A percentile compares a stretch with the other conserved stretches of the same genome.
Conservation (phyloP, 2,329 filamentous ascomycete genomes). For the Aspergillus floridensis region DNA sequence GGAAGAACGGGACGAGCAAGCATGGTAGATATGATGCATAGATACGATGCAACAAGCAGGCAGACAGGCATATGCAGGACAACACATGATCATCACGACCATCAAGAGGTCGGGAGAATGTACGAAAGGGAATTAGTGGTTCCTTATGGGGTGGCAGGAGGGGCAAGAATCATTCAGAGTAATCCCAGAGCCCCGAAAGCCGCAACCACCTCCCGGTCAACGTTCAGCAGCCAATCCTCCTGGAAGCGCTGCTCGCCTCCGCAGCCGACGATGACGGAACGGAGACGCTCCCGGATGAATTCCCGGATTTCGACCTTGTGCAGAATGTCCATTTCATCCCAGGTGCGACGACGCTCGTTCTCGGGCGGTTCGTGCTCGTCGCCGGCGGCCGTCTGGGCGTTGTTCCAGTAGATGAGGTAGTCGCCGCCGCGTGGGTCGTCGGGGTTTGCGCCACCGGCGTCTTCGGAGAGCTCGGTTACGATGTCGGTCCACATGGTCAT, state of each 20-base stretch:
- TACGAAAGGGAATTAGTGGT: background rate
- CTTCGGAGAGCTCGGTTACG: conserved; percentile 45
- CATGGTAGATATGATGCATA: too few relatives aligned
- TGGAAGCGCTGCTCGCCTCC: conserved; percentile 44
- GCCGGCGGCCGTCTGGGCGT: conserved; percentile 32
- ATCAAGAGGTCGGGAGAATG: too few relatives aligned
- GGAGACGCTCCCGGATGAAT: conserved; percentile 43
- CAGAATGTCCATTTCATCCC: conserved; percentile 42
- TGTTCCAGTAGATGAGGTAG: conserved; percentile 43
- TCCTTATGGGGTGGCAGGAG: background rate
- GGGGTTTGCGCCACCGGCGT: conserved; percentile 36
- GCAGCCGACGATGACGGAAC: conserved; percentile 38
- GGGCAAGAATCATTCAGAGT: conserved; percentile 19
- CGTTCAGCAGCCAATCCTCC: conserved; percentile 44
- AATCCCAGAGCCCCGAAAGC: conserved; percentile 40
- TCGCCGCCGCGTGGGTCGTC: conserved; percentile 35
- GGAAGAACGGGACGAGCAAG: too few relatives aligned
- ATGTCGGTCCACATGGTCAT: conserved; percentile 49
- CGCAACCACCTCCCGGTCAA: conserved; percentile 43
- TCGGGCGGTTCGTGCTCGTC: conserved; percentile 42
- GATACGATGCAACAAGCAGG: too few relatives aligned
- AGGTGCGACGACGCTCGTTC: conserved; percentile 39
- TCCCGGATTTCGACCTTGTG: conserved; percentile 46
- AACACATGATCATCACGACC: too few relatives aligned
- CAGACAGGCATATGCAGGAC: too few relatives aligned